These are phyloP conservation scores for Arthrobotrys musiformis DNA, from an alignment of 2,329 filamentous ascomycete genomes.

Conservation along the genomic window DNA sequence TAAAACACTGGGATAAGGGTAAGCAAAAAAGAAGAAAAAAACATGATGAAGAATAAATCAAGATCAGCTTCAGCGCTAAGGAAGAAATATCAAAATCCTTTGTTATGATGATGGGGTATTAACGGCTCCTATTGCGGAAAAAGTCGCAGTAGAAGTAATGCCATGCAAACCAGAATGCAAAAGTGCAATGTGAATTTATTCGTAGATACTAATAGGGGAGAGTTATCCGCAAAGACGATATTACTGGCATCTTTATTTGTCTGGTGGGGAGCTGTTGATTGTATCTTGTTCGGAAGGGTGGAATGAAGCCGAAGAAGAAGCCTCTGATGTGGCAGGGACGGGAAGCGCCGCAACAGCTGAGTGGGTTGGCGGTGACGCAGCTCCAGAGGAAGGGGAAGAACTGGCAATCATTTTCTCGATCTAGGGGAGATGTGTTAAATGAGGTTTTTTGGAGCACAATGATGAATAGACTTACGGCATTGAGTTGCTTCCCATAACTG, in stretches of 20 bases:
- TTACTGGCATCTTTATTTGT: constrained; percentile 22
- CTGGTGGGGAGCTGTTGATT: constrained; percentile 53
- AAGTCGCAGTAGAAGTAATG: constrained; percentile 10
- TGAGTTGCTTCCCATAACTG: constrained; percentile 74
- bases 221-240: neutral
- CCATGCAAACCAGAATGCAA: constrained; percentile 31
- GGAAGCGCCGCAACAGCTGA: constrained; percentile 43
- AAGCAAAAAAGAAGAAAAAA: constrained; percentile 13
- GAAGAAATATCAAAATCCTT: constrained; percentile 35
- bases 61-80: constrained; percentile 51
- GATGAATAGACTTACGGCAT: constrained; percentile 62
- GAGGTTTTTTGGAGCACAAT: neutral
- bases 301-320: constrained; percentile 44
- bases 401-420: constrained; percentile 54
- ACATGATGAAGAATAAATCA: constrained; percentile 40
- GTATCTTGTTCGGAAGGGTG: constrained; percentile 54
- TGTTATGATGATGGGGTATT: constrained; percentile 45
- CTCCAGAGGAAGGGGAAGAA: constrained; percentile 49
- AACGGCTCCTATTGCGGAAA: constrained; percentile 25
- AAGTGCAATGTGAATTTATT: neutral
- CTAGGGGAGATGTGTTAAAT: constrained; percentile 22
- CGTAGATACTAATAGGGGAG: neutral
- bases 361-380: constrained; percentile 47
- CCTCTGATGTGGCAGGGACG: constrained; percentile 40
- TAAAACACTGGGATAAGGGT: neutral